Evolutionary conservation across 2,329 filamentous ascomycete species (phyloP), one percentile per base, ranked within the genome.

Genomic region (Thermochaetoides dissita): DNA sequence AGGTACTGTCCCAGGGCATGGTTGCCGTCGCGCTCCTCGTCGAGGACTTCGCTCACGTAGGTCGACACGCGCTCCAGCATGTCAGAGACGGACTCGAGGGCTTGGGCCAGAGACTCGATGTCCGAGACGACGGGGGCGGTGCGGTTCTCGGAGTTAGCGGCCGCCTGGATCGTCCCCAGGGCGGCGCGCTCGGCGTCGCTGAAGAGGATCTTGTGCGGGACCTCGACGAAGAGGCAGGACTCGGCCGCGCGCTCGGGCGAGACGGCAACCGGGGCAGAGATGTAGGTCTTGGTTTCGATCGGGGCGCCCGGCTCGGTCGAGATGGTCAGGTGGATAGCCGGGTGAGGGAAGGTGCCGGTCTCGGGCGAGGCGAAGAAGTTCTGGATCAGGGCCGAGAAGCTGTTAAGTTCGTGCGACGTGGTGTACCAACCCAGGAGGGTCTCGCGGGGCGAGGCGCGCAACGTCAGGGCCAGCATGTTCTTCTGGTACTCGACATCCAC

Each of bases 401-500:
- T 94, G 77, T 98, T 96, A 59, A 98, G 77, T 67, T 96, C 89
- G 63, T 85, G 81, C 59, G 84, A 88, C 39, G 91, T 98, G 50
- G 91, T 94, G 69, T 98, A 98, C 91, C 91, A 98, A 58, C 91
- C 91, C 48, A 98, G 82, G 45, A 98, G 76, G 42, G 87, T 79
- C 66, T 98, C 91, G 65, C 87, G 85, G 39, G 91, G 91, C 63
- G 87, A 84, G 44, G 88, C 89, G 67, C 89, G 89, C 54, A 96
- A 79, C 62, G 94, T 89, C 55, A 98, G 72, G 46, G 84, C 82
- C 45, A 96, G 80, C 91, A 98, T 98, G 65, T 89, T 88, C 76
- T 96, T 96, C 69, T 98, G 91, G 67, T 96, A 98, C 67, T 98
- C 91, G 74, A 98, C 94, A 62, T 98, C 91, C 51, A 98, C 91